phyloP scores from a whole-genome alignment of 257 asterid species.

The Solanum sparsipilum region DNA sequence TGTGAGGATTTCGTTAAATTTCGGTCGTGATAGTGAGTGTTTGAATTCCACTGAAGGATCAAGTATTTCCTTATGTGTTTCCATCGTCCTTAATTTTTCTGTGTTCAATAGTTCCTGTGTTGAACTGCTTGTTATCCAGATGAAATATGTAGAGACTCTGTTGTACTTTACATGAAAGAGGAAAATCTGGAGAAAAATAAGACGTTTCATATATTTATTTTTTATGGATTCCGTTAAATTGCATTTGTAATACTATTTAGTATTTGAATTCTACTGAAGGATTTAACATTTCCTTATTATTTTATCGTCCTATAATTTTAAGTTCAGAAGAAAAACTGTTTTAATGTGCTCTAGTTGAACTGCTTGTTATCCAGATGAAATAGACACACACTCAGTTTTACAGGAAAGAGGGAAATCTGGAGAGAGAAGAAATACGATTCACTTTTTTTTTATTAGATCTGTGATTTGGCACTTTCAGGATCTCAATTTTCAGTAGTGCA shows the following conservation, averaged over 20 bases:
- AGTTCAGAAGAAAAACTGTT: background rate
- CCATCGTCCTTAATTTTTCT: background rate
- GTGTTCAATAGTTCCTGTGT: background rate
- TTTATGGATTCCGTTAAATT: background rate
- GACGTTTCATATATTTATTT: background rate
- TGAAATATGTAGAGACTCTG: background rate
- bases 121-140: background rate
- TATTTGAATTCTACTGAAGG: background rate
- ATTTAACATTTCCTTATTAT: background rate
- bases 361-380: background rate
- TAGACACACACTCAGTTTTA: background rate
- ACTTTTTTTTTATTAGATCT: background rate
- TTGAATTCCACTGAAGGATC: background rate
- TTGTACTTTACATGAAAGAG: background rate
- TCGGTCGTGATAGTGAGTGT: background rate
- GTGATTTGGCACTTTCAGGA: background rate
- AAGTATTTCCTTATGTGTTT: background rate
- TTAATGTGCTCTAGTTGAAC: background rate
- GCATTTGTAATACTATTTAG: background rate
- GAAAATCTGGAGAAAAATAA: background rate
- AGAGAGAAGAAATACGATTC: background rate
- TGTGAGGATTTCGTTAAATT: background rate
- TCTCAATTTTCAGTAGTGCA: background rate
- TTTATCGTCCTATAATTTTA: background rate
- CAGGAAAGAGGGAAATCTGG: background rate